These are phyloP conservation scores for Cystofilobasidium ferigula DNA, from an alignment of 768 basidiomycete species.

Conservation along the genomic window DNA sequence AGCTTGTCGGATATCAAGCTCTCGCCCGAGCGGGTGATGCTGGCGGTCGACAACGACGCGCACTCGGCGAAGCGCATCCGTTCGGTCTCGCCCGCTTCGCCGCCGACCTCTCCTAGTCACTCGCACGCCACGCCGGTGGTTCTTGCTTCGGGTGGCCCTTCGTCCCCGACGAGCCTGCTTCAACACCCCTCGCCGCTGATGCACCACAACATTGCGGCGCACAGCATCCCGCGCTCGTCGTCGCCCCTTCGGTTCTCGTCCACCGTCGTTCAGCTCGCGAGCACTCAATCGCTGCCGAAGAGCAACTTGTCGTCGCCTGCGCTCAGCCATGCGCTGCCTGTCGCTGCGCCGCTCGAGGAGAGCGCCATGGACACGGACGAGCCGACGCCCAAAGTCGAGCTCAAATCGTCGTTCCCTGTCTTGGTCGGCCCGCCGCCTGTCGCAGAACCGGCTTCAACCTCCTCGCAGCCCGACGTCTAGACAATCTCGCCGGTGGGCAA, in stretches of 20 bases:
- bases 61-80: conserved; percentile 10
- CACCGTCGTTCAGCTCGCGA: not conserved
- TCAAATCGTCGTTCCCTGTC: too few relatives aligned
- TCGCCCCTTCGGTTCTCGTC: conserved; percentile 21
- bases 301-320: conserved; percentile 8
- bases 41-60: not conserved
- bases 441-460: too few relatives aligned
- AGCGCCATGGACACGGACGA: conserved; percentile 6
- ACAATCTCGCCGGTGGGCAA: too few relatives aligned
- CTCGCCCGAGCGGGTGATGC: conserved; percentile 12
- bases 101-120: not conserved
- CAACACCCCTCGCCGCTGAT: conserved; percentile 7
- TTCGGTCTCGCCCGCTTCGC: conserved; percentile 9
- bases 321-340: not conserved
- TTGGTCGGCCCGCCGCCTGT: too few relatives aligned
- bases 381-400: too few relatives aligned
- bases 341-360: not conserved
- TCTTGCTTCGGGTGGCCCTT: not conserved
- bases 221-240: conserved; percentile 11
- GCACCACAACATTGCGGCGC: conserved; percentile 13
- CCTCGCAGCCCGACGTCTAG: too few relatives aligned
- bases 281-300: conserved; percentile 10
- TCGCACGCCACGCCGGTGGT: not conserved
- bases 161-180: not conserved
- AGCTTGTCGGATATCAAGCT: not conserved